These are phyloP conservation scores for Chenopodium quinoa DNA, from an alignment of 148 eudicot genomes.

Conservation along the genomic window DNA sequence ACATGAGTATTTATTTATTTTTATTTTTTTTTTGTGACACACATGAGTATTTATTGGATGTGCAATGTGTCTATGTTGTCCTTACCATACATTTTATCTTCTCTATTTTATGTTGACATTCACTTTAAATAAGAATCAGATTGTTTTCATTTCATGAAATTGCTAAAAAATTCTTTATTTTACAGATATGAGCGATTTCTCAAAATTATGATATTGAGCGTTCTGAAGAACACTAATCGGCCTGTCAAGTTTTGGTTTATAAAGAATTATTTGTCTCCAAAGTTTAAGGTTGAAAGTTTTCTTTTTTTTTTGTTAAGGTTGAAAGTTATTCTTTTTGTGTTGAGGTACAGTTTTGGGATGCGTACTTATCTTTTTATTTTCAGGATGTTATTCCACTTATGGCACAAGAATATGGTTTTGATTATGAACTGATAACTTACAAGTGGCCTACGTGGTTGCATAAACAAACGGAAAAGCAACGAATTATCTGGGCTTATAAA, in stretches of 20 bases:
- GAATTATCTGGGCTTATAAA: slow-evolving; percentile 98
- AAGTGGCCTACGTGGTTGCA: slow-evolving; percentile 99
- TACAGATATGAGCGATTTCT: slow-evolving; percentile 91
- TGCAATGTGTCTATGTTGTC: not conserved
- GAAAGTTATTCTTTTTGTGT: slow-evolving; percentile 11
- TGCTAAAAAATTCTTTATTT: slow-evolving; percentile 13
- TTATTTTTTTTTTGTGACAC: too few relatives aligned
- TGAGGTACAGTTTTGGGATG: not conserved
- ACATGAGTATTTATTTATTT: too few relatives aligned
- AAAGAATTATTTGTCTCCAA: slow-evolving; percentile 96
- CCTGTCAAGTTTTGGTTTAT: slow-evolving; percentile 99
- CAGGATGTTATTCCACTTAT: slow-evolving; percentile 97
- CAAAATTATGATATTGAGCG: slow-evolving; percentile 93
- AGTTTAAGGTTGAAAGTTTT: slow-evolving; percentile 29
- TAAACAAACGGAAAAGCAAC: slow-evolving; percentile 89
- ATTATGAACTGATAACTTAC: slow-evolving; percentile 85
- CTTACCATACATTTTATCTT: not conserved
- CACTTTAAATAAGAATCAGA: not conserved
- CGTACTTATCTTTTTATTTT: not conserved
- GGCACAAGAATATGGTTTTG: slow-evolving; percentile 92
- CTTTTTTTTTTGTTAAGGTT: slow-evolving; percentile 44
- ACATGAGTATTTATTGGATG: too few relatives aligned
- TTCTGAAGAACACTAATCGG: slow-evolving; percentile 77
- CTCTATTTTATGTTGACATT: not conserved
- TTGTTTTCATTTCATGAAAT: not conserved